Conservation (phyloP, 1,284 basidiomycete genomes). For the Takashimella tepidaria region DNA sequence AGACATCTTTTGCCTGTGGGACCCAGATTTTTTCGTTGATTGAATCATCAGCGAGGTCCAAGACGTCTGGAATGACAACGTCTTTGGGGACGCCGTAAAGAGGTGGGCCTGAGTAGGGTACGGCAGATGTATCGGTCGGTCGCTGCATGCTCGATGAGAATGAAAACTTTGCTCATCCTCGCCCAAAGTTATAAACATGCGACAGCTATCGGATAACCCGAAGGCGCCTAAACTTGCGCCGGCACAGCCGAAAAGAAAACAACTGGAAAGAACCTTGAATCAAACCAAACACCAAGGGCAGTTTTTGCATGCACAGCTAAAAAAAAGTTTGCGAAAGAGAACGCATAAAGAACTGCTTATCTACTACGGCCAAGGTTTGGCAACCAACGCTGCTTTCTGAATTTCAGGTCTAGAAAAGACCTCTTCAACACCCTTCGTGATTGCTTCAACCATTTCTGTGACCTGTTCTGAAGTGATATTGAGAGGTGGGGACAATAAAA, state of each 20-base stretch:
- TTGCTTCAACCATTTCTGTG: slow-evolving; percentile 15
- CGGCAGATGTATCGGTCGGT: slow-evolving; percentile 17
- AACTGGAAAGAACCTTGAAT: no score
- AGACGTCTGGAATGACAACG: slow-evolving; percentile 15
- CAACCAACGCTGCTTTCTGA: not conserved
- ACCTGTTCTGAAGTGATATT: slow-evolving; percentile 31
- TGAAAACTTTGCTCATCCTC: no score
- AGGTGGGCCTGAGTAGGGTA: slow-evolving; percentile 18
- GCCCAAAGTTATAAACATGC: no score
- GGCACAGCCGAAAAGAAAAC: no score
- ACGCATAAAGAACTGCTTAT: no score
- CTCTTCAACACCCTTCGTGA: slow-evolving; percentile 9
- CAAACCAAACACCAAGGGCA: no score
- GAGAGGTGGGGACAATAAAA: slow-evolving; percentile 37
- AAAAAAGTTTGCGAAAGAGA: no score
- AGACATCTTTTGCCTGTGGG: slow-evolving; percentile 17
- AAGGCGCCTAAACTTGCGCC: no score
- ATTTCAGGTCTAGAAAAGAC: not conserved
- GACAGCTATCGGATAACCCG: no score
- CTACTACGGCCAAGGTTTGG: not conserved
- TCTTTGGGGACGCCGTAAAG: slow-evolving; percentile 22
- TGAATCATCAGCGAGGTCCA: slow-evolving; percentile 17
- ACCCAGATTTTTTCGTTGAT: slow-evolving; percentile 24
- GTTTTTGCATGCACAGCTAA: no score
- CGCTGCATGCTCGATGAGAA: no score